A percentile compares a stretch with the other conserved stretches of the same genome.
Conservation (phyloP, 2,329 filamentous ascomycete genomes). For the Microascus cirrosus region DNA sequence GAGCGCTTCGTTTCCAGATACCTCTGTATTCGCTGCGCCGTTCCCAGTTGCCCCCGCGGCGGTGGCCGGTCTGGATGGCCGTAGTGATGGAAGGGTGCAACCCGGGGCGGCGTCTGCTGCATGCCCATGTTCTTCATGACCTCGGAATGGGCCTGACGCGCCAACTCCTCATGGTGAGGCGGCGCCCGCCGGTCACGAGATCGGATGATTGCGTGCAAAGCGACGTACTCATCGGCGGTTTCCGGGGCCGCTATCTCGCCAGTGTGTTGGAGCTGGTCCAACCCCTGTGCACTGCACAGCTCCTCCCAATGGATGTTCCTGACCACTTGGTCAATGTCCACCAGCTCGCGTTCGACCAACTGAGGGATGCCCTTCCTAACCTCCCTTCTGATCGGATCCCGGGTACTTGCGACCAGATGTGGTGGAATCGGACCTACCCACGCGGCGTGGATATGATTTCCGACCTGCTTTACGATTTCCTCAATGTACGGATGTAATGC, state of each 20-base stretch:
- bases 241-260: background rate
- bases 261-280: background rate
- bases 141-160: background rate
- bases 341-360: background rate
- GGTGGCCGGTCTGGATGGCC: background rate
- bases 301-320: background rate
- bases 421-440: background rate
- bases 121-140: background rate
- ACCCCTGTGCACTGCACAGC: background rate
- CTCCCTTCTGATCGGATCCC: background rate
- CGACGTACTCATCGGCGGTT: background rate
- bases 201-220: background rate
- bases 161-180: background rate
- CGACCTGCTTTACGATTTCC: background rate
- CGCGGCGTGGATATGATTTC: background rate
- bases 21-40: background rate
- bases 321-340: background rate
- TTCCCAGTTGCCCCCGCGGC: background rate
- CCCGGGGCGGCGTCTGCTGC: background rate
- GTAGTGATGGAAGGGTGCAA: background rate
- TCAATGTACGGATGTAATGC: background rate
- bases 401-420: background rate
- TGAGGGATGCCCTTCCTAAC: background rate
- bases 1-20: background rate
- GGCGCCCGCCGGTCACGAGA: background rate